Percentiles rank a stretch among this genome's conserved stretches.
phyloP scores from a whole-genome alignment of 129 eudicot species.

The Glebionis coronaria region DNA sequence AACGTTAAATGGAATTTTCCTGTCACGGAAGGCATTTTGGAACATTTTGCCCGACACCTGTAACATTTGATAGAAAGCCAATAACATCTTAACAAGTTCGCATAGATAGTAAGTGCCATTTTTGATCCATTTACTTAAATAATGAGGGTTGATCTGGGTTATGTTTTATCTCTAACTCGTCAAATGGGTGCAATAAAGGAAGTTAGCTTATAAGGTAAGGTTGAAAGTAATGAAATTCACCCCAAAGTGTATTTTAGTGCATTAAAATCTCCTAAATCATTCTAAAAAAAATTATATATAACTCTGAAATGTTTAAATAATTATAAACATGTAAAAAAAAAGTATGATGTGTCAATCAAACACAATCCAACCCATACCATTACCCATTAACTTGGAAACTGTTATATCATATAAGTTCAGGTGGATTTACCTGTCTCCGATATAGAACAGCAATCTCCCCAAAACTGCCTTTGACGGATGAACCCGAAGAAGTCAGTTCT shows the following conservation, averaged over 20 bases:
- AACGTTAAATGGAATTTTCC: slow-evolving; percentile 84
- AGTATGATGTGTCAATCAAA: not conserved
- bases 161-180: not conserved
- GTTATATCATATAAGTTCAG: slow-evolving; percentile 9
- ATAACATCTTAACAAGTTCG: slow-evolving; percentile 18
- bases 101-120: not conserved
- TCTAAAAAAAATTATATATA: not conserved
- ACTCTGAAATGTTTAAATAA: not conserved
- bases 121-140: not conserved
- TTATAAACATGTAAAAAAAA: too few relatives aligned
- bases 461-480: slow-evolving; percentile 57
- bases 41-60: slow-evolving; percentile 87
- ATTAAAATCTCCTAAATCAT: not conserved
- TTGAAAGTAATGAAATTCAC: too few relatives aligned
- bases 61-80: slow-evolving; percentile 13
- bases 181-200: not conserved
- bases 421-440: slow-evolving; percentile 88
- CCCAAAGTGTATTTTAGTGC: not conserved
- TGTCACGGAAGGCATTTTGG: slow-evolving; percentile 72
- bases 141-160: not conserved
- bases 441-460: slow-evolving; percentile 88
- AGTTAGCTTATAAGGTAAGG: too few relatives aligned
- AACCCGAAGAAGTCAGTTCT: slow-evolving; percentile 58
- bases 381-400: not conserved
- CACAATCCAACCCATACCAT: not conserved